Conservation (phyloP, 805 yeast species). For the Cyberlindnera mississippiensis region DNA sequence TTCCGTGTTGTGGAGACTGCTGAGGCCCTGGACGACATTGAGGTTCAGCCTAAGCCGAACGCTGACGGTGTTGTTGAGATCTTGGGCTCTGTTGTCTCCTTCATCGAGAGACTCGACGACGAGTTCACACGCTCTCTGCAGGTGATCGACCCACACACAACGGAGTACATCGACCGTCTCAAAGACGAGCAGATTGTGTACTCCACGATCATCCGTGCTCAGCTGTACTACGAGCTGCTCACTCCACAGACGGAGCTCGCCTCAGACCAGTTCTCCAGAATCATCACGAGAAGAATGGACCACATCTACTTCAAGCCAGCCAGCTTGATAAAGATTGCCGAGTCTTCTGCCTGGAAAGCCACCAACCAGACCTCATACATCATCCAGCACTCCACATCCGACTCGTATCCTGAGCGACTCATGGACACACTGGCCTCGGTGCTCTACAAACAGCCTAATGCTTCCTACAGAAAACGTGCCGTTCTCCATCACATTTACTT, state of each 20-base stretch:
- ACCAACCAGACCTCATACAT: constrained; percentile 33
- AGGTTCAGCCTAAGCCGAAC: constrained; percentile 61
- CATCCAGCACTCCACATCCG: constrained; percentile 28
- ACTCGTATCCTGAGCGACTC: constrained; percentile 47
- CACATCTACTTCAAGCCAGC: constrained; percentile 91
- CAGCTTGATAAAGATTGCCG: constrained; percentile 64
- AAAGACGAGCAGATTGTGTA: constrained; percentile 81
- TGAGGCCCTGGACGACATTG: constrained; percentile 62
- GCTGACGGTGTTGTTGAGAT: constrained; percentile 67
- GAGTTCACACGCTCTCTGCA: constrained; percentile 88
- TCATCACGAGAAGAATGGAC: constrained; percentile 79
- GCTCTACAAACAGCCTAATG: constrained; percentile 62
- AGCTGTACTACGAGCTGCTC: constrained; percentile 73
- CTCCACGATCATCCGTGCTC: constrained; percentile 75
- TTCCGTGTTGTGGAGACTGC: constrained; percentile 81
- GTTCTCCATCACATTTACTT: constrained; percentile 83
- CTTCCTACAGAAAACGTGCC: constrained; percentile 75
- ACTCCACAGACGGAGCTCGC: constrained; percentile 38
- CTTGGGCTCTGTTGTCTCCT: constrained; percentile 79
- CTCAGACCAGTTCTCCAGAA: constrained; percentile 58
- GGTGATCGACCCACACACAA: constrained; percentile 89
- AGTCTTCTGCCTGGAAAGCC: constrained; percentile 69
- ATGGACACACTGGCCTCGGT: constrained; percentile 62
- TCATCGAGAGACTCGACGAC: constrained; percentile 91
- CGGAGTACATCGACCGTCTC: constrained; percentile 86